Conservation (phyloP, 176 grass and related monocot species). For the Tillandsia leiboldiana region DNA sequence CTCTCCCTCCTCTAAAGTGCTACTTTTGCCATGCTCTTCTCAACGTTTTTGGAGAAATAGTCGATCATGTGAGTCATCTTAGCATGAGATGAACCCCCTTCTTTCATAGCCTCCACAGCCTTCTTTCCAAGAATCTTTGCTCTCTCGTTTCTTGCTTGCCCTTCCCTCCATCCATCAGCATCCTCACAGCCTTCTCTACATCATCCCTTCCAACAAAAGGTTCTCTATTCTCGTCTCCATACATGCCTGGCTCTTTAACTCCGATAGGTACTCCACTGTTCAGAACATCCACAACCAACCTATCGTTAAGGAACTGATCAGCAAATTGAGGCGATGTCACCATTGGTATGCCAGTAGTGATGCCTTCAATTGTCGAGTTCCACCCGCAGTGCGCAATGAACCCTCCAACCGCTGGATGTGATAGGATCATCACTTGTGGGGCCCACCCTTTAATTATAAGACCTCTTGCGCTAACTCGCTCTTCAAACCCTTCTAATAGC, state of each 20-base stretch:
- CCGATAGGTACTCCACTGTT: conserved; percentile 30
- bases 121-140: conserved; percentile 18
- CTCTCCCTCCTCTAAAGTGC: background rate
- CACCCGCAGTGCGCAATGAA: conserved; percentile 58
- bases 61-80: conserved; percentile 19
- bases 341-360: conserved; percentile 44
- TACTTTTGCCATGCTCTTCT: background rate
- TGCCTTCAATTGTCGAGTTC: conserved; percentile 49
- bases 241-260: background rate
- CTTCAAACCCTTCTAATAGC: conserved; percentile 26
- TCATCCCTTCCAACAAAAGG: conserved; percentile 24
- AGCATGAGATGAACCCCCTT: conserved; percentile 37
- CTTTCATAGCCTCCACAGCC: conserved; percentile 15
- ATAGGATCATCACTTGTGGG: conserved; percentile 53
- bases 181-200: conserved; percentile 12
- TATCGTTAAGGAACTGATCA: conserved; percentile 67
- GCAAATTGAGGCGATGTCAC: conserved; percentile 57
- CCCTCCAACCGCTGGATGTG: conserved; percentile 35
- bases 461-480: conserved; percentile 19
- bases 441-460: conserved; percentile 51
- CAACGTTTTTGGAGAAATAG: background rate
- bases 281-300: conserved; percentile 43
- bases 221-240: background rate
- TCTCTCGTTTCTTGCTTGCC: conserved; percentile 2
- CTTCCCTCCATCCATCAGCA: conserved; percentile 31